Conservation (phyloP, 2,329 filamentous ascomycete species). For the Thielaviopsis cerberus region DNA sequence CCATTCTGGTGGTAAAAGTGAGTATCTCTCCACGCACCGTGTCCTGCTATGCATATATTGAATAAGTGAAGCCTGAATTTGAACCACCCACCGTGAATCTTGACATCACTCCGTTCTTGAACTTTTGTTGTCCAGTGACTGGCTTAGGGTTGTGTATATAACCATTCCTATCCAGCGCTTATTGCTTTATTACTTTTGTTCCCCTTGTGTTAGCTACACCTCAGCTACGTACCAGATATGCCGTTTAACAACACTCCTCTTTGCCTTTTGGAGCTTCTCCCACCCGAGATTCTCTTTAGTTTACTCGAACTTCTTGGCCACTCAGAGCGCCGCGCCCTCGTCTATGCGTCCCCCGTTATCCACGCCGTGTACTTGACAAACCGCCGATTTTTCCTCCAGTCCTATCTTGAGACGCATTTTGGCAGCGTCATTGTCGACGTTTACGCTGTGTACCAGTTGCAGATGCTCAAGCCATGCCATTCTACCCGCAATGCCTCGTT, state of each 20-base stretch:
- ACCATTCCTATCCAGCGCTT: background rate
- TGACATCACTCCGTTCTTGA: background rate
- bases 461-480: slow-evolving; percentile 6
- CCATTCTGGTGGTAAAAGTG: background rate
- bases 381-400: slow-evolving; percentile 6
- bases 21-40: background rate
- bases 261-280: slow-evolving; percentile 5
- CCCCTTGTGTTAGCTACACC: background rate
- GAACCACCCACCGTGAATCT: background rate
- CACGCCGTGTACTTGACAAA: slow-evolving; percentile 5
- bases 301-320: background rate
- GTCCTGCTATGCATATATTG: background rate
- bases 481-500: background rate
- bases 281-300: slow-evolving; percentile 8
- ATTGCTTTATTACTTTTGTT: background rate
- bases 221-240: background rate
- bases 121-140: background rate
- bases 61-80: background rate
- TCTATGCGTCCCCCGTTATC: slow-evolving; percentile 4
- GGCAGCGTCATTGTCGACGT: slow-evolving; percentile 7
- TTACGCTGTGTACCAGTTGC: slow-evolving; percentile 7
- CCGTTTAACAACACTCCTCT: background rate
- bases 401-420: slow-evolving; percentile 4
- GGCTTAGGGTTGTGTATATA: background rate
- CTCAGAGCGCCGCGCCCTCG: background rate